Conservation (phyloP, 2,329 filamentous ascomycete genomes). For the Macrophomina pseudophaseolina region DNA sequence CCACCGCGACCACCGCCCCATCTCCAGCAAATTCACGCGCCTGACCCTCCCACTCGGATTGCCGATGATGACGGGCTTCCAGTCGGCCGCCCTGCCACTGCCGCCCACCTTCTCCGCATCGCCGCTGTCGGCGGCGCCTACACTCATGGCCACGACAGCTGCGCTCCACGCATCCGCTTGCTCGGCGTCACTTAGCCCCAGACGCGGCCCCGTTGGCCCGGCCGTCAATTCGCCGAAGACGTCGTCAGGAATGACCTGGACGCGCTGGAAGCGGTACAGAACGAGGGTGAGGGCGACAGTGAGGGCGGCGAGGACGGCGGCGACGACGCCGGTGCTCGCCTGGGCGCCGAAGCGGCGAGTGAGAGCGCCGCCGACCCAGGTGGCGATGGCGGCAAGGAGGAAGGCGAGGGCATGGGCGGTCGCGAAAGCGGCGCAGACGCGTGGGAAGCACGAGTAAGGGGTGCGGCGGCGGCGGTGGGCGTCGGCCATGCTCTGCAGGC, state of each 20-base stretch:
- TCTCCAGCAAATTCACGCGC: slow-evolving; percentile 72
- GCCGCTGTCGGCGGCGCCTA: slow-evolving; percentile 39
- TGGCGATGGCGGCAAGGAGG: slow-evolving; percentile 70
- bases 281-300: slow-evolving; percentile 67
- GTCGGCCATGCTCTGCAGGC: slow-evolving; percentile 52
- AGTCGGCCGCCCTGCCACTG: slow-evolving; percentile 52
- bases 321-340: slow-evolving; percentile 70
- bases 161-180: slow-evolving; percentile 60
- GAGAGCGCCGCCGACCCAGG: slow-evolving; percentile 70
- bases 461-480: slow-evolving; percentile 58
- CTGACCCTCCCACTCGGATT: slow-evolving; percentile 72
- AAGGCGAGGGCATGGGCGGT: slow-evolving; percentile 73
- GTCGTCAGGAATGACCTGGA: slow-evolving; percentile 71
- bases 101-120: slow-evolving; percentile 48
- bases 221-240: slow-evolving; percentile 45
- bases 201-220: neutral
- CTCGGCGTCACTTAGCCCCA: slow-evolving; percentile 48
- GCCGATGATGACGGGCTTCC: slow-evolving; percentile 73
- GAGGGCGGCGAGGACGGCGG: slow-evolving; percentile 68
- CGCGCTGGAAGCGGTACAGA: slow-evolving; percentile 67
- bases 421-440: slow-evolving; percentile 73
- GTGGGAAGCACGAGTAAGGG: slow-evolving; percentile 77
- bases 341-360: slow-evolving; percentile 71
- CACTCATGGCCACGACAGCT: slow-evolving; percentile 51
- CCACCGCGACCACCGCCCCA: slow-evolving; percentile 72